Percentiles rank a stretch among this genome's conserved stretches.
These are phyloP conservation scores for Nicotiana tomentosiformis DNA, from an alignment of 257 asterid genomes.

Conservation along the genomic window DNA sequence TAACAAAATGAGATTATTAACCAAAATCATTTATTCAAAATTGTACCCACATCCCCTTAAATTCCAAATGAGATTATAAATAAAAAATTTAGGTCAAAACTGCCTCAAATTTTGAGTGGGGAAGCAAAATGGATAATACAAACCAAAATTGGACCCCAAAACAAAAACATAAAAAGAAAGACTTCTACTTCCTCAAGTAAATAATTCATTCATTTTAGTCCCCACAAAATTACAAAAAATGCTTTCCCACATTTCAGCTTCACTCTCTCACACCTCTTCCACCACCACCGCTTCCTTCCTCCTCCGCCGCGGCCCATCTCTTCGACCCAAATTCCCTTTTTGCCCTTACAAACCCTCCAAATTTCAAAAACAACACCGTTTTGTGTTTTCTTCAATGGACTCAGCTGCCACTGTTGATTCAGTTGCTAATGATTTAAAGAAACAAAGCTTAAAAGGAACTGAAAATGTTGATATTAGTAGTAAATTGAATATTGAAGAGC, in stretches of 20 bases:
- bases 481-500: slow-evolving; percentile 61
- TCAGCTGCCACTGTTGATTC: slow-evolving; percentile 47
- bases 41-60: too few relatives aligned
- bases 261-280: slow-evolving; percentile 11
- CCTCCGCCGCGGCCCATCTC: slow-evolving; percentile 26
- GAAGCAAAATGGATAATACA: too few relatives aligned
- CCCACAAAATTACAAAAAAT: slow-evolving; percentile 5
- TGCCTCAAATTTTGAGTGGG: background rate
- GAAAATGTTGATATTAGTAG: background rate
- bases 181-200: background rate
- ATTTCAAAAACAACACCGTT: slow-evolving; percentile 14
- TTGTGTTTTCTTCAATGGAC: slow-evolving; percentile 13
- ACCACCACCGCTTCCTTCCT: slow-evolving; percentile 15
- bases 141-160: background rate
- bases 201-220: background rate
- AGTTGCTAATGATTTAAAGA: slow-evolving; percentile 52
- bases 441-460: slow-evolving; percentile 33
- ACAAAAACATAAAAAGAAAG: background rate
- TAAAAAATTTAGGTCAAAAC: too few relatives aligned
- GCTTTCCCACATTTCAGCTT: slow-evolving; percentile 28
- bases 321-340: slow-evolving; percentile 27
- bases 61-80: background rate
- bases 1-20: too few relatives aligned
- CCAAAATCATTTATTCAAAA: too few relatives aligned
- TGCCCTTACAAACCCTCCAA: background rate